Base-by-base conservation (phyloP, 2,329 filamentous ascomycete genomes). In the Lasiodiplodia sp. region DNA sequence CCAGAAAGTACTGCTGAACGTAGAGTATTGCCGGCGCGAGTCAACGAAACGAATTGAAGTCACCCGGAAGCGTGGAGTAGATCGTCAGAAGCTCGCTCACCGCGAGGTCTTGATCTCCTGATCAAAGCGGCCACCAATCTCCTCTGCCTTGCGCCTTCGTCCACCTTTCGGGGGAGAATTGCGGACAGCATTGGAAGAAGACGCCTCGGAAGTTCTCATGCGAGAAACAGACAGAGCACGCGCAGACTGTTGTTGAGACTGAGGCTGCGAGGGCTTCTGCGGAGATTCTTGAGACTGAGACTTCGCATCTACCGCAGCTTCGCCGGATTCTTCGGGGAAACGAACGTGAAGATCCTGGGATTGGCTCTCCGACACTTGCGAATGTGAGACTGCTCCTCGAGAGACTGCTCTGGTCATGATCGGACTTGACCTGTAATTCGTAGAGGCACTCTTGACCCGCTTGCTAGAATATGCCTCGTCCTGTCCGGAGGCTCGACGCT, bases 351-450 rank as follows among this genome's bases (percentile, higher is more conserved):
- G 57, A 28, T 34, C 23, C 25, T 60, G 57, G 8, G 44, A 52
- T 37, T 66, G 51, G 4, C 14, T 55, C 21, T 66, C 63, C 3
- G 63, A n/a, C n/a, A 47, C 34, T 14, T 66, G 63, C 18, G 52
- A 55, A 12, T 23, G 34, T 12, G 52, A 16, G 25, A 37, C 38
- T 11, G 49, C 31, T 44, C 31, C 31, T 44, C 31, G 40, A 18
- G n/a, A 25, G 40, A 37, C n/a, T 47, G 63, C 49, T 52, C 60
- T 52, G 2, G 60, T 64, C 25, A 52, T 31, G 6, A n/a, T 31
- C n/a, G 47, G 31, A 52, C 60, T 64, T 10, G 44, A n/a, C 12
- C 28, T 52, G n/a, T 8, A 25, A 2, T 10, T 23, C 2, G 4
- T 40, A 5, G 49, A 47, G 11, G 5, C 34, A 7, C 21, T 10